phyloP scores from a whole-genome alignment of 2,329 filamentous ascomycete species.

The Neocatenulostroma microsporum region DNA sequence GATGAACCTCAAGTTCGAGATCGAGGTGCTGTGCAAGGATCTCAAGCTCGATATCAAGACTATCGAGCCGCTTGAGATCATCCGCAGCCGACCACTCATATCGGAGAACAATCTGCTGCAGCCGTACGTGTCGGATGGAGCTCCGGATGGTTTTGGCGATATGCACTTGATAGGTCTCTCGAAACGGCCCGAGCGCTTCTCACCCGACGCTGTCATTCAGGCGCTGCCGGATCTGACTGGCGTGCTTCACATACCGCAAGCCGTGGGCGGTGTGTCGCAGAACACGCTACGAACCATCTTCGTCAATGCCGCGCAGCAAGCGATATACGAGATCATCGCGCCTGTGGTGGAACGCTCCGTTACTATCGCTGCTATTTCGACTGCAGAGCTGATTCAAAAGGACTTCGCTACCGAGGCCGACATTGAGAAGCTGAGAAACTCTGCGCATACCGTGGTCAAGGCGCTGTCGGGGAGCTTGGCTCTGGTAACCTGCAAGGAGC shows the following conservation, averaged over 20 bases:
- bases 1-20: conserved; percentile 96
- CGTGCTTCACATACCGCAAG: conserved; percentile 68
- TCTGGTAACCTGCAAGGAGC: conserved; percentile 96
- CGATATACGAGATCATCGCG: conserved; percentile 91
- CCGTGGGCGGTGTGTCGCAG: conserved; percentile 66
- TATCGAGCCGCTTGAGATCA: conserved; percentile 79
- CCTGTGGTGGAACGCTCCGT: conserved; percentile 96
- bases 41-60: conserved; percentile 85
- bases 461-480: conserved; percentile 88
- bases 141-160: conserved; percentile 71
- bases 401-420: conserved; percentile 93
- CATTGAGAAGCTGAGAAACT: conserved; percentile 74
- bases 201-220: conserved; percentile 67
- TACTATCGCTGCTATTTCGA: conserved; percentile 95
- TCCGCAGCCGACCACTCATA: conserved; percentile 58
- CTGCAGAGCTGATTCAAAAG: conserved; percentile 89
- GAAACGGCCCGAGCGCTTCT: conserved; percentile 59
- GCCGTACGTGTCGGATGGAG: conserved; percentile 37
- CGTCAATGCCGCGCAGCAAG: conserved; percentile 74
- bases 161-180: conserved; percentile 61
- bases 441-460: conserved; percentile 90
- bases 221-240: conserved; percentile 77
- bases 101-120: conserved; percentile 27
- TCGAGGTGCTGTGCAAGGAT: conserved; percentile 92
- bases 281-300: conserved; percentile 65